Evolutionary conservation across 75 land plant species (phyloP), one percentile per base, ranked within the genome.

Genomic region (Sequoia sempervirens): DNA sequence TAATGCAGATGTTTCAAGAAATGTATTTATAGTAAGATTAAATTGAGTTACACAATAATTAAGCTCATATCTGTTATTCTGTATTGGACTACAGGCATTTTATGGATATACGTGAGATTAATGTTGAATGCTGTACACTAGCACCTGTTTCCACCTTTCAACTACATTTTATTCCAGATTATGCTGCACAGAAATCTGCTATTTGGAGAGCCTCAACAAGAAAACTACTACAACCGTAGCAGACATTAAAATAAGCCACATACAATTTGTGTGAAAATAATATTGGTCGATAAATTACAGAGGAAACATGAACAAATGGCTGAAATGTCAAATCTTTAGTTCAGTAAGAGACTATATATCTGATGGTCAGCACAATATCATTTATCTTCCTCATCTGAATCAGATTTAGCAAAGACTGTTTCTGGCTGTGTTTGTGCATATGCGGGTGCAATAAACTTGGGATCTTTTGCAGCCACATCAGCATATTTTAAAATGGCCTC

Each of bases 401-500:
- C 99, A 50, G 98, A 94, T 82, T 95, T 80, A 41, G 90, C 91
- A 93, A 98, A 98, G 66, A 98, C 84, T 3, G 98, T 74, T 80
- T 94, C 87, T 1, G 99, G 99, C 84, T 98, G 99, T n/a, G 99
- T 98, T 69, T 92, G 81, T 53, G 99, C 95, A 89, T 98, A 98
- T 73, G 99, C 99, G 69, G 99, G 99, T 38, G 99, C 99, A 82
- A 97, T 96, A 79, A 68, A 96, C 70, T 94, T 95, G 3, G 99
- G 99, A 78, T 98, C 97, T 69, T 91, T 96, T 53, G 88, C 93
- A 78, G 99, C 99, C 70, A 85, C 94, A 85, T 98, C 99, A 10
- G 99, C 99, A 89, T 98, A 92, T 88, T 95, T 98, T 32, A 98
- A 87, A 37, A 98, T 98, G 18, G 99, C 99, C 85, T 94, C 99